phyloP scores from a whole-genome alignment of 2,329 filamentous ascomycete species.

The Ceratocystis lukuohia region DNA sequence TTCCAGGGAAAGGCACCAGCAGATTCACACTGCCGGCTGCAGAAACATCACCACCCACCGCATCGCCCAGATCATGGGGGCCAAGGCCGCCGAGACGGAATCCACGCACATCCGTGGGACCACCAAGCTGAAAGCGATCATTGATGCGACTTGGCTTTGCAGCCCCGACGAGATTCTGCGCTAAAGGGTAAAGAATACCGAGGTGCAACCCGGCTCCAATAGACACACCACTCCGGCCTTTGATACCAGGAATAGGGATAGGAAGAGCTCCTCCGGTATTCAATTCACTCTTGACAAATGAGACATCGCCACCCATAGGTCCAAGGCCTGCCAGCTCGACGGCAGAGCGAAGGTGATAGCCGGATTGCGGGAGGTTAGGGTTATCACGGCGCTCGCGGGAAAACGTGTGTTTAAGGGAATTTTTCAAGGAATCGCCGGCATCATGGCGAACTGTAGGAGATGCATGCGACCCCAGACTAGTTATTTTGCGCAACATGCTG shows the following conservation, averaged over 20 bases:
- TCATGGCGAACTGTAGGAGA: slow-evolving; percentile 72
- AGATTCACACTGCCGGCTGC: slow-evolving; percentile 79
- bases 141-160: slow-evolving; percentile 67
- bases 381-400: slow-evolving; percentile 69
- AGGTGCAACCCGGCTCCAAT: slow-evolving; percentile 70
- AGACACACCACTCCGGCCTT: slow-evolving; percentile 61
- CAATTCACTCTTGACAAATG: slow-evolving; percentile 85
- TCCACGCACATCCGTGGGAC: slow-evolving; percentile 85
- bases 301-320: slow-evolving; percentile 71
- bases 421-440: slow-evolving; percentile 85
- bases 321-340: slow-evolving; percentile 82
- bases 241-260: slow-evolving; percentile 55
- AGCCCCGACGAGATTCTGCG: slow-evolving; percentile 36
- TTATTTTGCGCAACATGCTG: slow-evolving; percentile 77
- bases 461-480: slow-evolving; percentile 59
- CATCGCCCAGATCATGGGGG: slow-evolving; percentile 71
- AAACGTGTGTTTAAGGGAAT: slow-evolving; percentile 69
- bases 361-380: slow-evolving; percentile 67
- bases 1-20: slow-evolving; percentile 68
- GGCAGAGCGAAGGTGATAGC: slow-evolving; percentile 65
- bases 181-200: slow-evolving; percentile 71
- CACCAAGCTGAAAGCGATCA: slow-evolving; percentile 89
- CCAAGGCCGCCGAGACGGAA: slow-evolving; percentile 85
- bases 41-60: slow-evolving; percentile 83
- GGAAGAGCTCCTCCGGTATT: slow-evolving; percentile 67